Base-by-base conservation (phyloP, 2,329 filamentous ascomycete species). In the Fusarium zealandicum region DNA sequence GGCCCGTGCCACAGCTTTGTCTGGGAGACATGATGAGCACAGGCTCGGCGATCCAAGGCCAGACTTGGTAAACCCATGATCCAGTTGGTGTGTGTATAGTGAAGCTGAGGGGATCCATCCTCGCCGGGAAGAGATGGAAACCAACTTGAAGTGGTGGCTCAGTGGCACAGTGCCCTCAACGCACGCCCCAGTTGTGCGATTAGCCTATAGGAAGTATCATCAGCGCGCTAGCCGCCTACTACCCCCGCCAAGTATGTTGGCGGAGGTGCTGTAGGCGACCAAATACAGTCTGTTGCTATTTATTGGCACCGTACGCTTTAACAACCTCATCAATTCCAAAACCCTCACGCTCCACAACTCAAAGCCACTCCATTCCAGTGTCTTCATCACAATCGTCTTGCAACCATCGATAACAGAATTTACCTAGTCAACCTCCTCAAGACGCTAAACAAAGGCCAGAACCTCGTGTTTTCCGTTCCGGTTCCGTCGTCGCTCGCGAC, bases 311-410 rank as follows among this genome's bases (percentile, higher is more conserved):
- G 42, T 56, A 9, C 5, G 3, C 6, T 1, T 10, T 14, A 16
- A n/a, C 25, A 12, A 20, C 17, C 22, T 47, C 41, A 36, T 27
- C 20, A 38, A 27, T 30, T 37, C 31, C 49, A 33, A n/a, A n/a
- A 31, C 5, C 28, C 28, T 13, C 31, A 31, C 16, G 13, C 12
- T 40, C 46, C 40, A 43, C 38, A 35, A 10, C 36, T 25, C 48
- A 31, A 41, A 40, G 33, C 36, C 48, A 58, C 42, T 38, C 13
- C 60, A 63, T 63, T 63, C 60, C 60, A 61, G 18, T 16, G 11
- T 41, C 41, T 32, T 9, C 45, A 48, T 52, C 46, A 42, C 30
- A 33, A 32, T 37, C 38, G 28, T 48, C 33, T 39, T 10, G 27
- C 37, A 56, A 39, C 30, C 42, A 10, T 22, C 18, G n/a, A 56